A percentile compares a stretch with the other conserved stretches of the same genome.
Conservation (phyloP, 352 stramenopile genomes). For the Phytophthora multivora region DNA sequence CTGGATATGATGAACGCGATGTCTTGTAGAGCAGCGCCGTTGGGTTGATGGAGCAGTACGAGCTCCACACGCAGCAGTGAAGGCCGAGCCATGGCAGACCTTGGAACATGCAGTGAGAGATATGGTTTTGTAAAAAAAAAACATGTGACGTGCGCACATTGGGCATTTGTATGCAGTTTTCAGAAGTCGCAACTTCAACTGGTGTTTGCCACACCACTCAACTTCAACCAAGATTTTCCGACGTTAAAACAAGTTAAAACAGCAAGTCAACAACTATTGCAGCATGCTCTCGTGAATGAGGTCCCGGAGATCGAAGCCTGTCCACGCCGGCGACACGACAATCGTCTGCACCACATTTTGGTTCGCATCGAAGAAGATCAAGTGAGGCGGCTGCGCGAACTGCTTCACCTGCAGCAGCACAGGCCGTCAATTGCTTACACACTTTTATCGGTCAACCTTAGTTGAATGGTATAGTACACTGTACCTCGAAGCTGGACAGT, state of each 20-base stretch:
- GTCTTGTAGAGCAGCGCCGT: background rate
- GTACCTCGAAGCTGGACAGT: conserved; percentile 20
- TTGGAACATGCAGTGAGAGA: no score
- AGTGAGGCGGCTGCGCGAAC: conserved; percentile 47
- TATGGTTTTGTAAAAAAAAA: no score
- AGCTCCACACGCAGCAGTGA: no score
- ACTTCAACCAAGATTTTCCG: background rate
- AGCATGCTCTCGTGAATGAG: conserved; percentile 22
- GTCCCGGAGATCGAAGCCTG: conserved; percentile 46
- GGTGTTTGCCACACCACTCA: background rate
- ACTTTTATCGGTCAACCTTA: background rate
- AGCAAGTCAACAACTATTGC: background rate
- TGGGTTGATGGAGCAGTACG: no score
- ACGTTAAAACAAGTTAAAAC: no score
- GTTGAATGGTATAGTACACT: no score
- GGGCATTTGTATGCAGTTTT: no score
- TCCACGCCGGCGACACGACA: conserved; percentile 44
- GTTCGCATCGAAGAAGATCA: conserved; percentile 45
- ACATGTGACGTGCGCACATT: no score
- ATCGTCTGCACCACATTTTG: conserved; percentile 37
- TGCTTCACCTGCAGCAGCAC: conserved; percentile 34
- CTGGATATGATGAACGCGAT: background rate
- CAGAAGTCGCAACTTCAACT: no score
- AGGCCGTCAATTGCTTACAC: background rate
- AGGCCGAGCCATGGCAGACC: no score